Conservation (phyloP, 1,139 yeast species). For the Yamadazyma mexicana region DNA sequence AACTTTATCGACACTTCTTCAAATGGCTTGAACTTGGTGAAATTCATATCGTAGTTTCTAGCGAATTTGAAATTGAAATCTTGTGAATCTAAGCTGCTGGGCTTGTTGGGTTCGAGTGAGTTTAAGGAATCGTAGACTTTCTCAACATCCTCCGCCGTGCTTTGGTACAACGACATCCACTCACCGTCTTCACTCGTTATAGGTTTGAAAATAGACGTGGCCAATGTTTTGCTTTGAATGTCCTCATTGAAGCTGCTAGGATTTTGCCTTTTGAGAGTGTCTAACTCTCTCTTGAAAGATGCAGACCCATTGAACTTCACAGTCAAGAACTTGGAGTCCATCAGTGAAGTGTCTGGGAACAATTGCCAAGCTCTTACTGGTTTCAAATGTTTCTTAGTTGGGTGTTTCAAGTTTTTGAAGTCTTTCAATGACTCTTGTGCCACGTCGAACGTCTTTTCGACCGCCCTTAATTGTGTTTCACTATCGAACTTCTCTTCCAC, state of each 20-base stretch:
- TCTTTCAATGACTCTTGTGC: slow-evolving; percentile 49
- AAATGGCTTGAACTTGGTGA: slow-evolving; percentile 46
- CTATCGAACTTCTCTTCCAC: slow-evolving; percentile 46
- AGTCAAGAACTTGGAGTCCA: slow-evolving; percentile 74
- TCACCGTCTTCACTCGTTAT: slow-evolving; percentile 74
- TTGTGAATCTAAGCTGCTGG: slow-evolving; percentile 41
- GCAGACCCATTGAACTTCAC: slow-evolving; percentile 84
- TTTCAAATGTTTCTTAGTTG: slow-evolving; percentile 67
- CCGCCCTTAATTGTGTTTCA: slow-evolving; percentile 60
- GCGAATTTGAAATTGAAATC: slow-evolving; percentile 60
- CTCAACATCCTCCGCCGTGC: slow-evolving; percentile 25
- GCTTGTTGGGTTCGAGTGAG: slow-evolving; percentile 52
- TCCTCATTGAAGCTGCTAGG: slow-evolving; percentile 38
- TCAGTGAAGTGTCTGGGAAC: slow-evolving; percentile 84
- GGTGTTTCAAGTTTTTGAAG: slow-evolving; percentile 62
- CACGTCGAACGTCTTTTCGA: slow-evolving; percentile 74
- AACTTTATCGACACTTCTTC: slow-evolving; percentile 47
- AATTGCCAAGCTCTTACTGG: slow-evolving; percentile 82
- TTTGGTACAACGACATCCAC: slow-evolving; percentile 75
- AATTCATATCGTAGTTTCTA: slow-evolving; percentile 81
- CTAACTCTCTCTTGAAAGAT: slow-evolving; percentile 46
- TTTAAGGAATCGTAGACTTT: slow-evolving; percentile 45
- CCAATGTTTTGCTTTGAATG: slow-evolving; percentile 44
- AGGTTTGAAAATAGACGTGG: slow-evolving; percentile 73
- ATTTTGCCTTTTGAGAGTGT: slow-evolving; percentile 36